Evolutionary conservation across 805 yeast genomes (phyloP).

Genomic region (Kazachstania taianensis): DNA sequence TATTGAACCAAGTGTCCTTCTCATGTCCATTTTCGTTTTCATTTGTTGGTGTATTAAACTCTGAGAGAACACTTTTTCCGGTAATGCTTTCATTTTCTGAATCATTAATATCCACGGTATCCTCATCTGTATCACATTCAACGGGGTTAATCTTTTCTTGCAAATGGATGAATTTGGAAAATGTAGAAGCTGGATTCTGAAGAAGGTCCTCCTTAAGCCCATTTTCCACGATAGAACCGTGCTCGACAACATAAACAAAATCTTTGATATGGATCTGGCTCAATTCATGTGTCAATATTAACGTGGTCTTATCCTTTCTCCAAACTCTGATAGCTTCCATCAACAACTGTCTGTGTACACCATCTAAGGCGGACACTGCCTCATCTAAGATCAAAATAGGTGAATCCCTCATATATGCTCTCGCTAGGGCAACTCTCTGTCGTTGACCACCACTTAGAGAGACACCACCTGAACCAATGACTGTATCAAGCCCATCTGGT

Average conservation of each 20-base stretch:
- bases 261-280: conserved; percentile 49
- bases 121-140: not conserved
- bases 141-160: conserved; percentile 3
- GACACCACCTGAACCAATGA: conserved; percentile 37
- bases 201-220: conserved; percentile 34
- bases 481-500: conserved; percentile 47
- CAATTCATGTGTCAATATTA: conserved; percentile 72
- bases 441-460: conserved; percentile 83
- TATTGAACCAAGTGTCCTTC: not conserved
- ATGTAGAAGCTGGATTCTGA: conserved; percentile 5
- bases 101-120: not conserved
- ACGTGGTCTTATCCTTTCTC: conserved; percentile 64
- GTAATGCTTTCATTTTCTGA: conserved; percentile 1
- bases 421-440: conserved; percentile 75
- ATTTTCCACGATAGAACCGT: conserved; percentile 43
- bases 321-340: conserved; percentile 43
- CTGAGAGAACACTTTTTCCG: not conserved
- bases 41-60: not conserved
- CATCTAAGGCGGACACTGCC: conserved; percentile 73
- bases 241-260: conserved; percentile 45
- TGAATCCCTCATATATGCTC: conserved; percentile 66
- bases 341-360: conserved; percentile 35
- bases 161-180: conserved; percentile 8
- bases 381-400: conserved; percentile 81
- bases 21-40: conserved; percentile 1